A percentile compares a stretch with the other conserved stretches of the same genome.
phyloP scores from a whole-genome alignment of 441 rosid genomes.

The Biscutella laevigata region DNA sequence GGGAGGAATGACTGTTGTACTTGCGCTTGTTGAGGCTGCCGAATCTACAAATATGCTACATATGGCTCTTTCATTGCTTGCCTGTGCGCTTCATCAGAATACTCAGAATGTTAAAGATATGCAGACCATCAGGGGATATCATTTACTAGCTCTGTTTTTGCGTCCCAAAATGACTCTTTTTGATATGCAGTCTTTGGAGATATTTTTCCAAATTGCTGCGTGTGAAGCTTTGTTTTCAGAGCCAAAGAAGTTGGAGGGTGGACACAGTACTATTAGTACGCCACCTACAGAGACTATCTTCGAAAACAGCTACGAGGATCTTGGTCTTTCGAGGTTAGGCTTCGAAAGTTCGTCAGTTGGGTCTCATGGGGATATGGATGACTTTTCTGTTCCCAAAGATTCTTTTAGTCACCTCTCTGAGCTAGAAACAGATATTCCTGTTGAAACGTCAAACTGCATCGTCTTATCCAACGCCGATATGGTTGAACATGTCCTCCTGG shows the following conservation, averaged over 20 bases:
- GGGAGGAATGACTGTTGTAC: constrained; percentile 87
- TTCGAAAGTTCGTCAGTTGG: constrained; percentile 88
- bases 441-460: constrained; percentile 93
- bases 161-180: constrained; percentile 82
- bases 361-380: constrained; percentile 94
- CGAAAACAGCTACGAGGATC: constrained; percentile 79
- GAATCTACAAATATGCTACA: constrained; percentile 97
- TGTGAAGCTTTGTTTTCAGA: constrained; percentile 98
- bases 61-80: constrained; percentile 89
- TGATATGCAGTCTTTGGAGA: constrained; percentile 98
- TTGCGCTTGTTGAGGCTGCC: constrained; percentile 95
- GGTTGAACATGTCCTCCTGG: constrained; percentile 99
- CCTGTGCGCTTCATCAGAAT: constrained; percentile 91
- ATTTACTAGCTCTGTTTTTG: constrained; percentile 91
- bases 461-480: constrained; percentile 96
- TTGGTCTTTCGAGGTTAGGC: constrained; percentile 70
- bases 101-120: constrained; percentile 95
- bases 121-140: constrained; percentile 97
- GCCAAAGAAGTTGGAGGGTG: constrained; percentile 64
- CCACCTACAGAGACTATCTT: constrained; percentile 48
- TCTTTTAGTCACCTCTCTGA: constrained; percentile 93
- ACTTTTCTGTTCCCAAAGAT: constrained; percentile 85
- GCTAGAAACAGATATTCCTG: constrained; percentile 74
- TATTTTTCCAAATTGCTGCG: constrained; percentile 97
- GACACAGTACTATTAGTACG: constrained; percentile 28